Conservation (phyloP, 257 asterid species). For the Rubia yunnanensis region DNA sequence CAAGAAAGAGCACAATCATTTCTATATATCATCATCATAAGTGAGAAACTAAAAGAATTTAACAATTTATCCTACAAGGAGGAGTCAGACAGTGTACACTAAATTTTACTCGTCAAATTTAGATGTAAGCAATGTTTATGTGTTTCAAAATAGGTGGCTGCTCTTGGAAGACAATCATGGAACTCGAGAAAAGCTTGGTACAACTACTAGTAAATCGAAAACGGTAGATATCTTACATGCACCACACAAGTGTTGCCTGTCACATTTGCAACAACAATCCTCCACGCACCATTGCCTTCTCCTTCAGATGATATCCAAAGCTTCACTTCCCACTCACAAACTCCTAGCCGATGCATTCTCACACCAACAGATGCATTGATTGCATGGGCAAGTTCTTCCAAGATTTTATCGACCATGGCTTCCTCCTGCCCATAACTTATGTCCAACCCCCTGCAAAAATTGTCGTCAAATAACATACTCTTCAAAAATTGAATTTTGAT, state of each 20-base stretch:
- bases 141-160: neutral
- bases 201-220: neutral
- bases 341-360: slow-evolving; percentile 90
- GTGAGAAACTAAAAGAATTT: neutral
- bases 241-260: slow-evolving; percentile 95
- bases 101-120: neutral
- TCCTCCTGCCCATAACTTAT: slow-evolving; percentile 47
- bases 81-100: neutral
- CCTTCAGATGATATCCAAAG: slow-evolving; percentile 89
- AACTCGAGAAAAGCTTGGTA: neutral
- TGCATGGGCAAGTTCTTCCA: slow-evolving; percentile 64
- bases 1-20: neutral
- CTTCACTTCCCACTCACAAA: slow-evolving; percentile 90
- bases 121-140: neutral
- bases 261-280: slow-evolving; percentile 77
- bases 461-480: slow-evolving; percentile 11
- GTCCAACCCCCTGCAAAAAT: slow-evolving; percentile 51
- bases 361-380: slow-evolving; percentile 72
- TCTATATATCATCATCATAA: neutral
- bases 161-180: neutral
- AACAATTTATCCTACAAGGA: no score
- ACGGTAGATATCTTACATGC: slow-evolving; percentile 47
- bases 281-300: slow-evolving; percentile 96
- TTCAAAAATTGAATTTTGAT: neutral
- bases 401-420: slow-evolving; percentile 54